Conservation (phyloP, 331 rosid genomes). For the Rosa hybrid region DNA sequence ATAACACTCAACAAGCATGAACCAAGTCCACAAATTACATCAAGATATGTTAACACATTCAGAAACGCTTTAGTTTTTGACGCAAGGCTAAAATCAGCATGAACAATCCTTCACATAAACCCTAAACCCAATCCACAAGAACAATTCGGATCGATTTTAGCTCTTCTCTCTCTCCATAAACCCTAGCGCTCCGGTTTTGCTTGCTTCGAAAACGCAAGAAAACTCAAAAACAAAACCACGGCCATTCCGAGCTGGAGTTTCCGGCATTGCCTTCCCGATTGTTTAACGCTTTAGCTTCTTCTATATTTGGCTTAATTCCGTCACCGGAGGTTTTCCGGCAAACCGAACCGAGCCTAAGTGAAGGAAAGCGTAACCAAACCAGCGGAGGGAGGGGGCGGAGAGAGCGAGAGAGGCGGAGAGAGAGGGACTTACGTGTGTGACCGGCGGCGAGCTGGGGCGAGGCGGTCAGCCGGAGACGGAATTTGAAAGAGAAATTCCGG, state of each 20-base stretch:
- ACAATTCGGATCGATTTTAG: not conserved
- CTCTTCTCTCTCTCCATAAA: not conserved
- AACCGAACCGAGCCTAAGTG: not conserved
- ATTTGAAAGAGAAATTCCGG: not conserved
- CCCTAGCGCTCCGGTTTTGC: conserved; percentile 1
- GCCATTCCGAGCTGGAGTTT: not conserved
- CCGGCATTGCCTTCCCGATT: not conserved
- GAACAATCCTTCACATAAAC: not conserved
- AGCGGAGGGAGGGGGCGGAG: not conserved
- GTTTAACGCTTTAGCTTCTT: not conserved
- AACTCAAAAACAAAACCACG: not conserved
- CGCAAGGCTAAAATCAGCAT: not conserved
- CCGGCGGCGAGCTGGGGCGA: not conserved
- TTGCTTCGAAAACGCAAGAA: not conserved
- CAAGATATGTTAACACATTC: not conserved
- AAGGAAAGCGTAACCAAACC: not conserved
- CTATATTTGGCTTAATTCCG: not conserved
- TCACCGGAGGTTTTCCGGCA: not conserved
- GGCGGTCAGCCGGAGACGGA: not conserved
- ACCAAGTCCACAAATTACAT: not conserved
- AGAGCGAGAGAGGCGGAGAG: not conserved
- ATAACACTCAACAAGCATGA: not conserved
- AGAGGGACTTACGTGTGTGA: not conserved
- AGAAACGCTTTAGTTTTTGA: not conserved
- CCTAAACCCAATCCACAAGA: conserved; percentile 7